Percentiles rank a stretch among this genome's conserved stretches.
Conservation (phyloP, 2,329 filamentous ascomycete genomes). For the Capronia coronata region DNA sequence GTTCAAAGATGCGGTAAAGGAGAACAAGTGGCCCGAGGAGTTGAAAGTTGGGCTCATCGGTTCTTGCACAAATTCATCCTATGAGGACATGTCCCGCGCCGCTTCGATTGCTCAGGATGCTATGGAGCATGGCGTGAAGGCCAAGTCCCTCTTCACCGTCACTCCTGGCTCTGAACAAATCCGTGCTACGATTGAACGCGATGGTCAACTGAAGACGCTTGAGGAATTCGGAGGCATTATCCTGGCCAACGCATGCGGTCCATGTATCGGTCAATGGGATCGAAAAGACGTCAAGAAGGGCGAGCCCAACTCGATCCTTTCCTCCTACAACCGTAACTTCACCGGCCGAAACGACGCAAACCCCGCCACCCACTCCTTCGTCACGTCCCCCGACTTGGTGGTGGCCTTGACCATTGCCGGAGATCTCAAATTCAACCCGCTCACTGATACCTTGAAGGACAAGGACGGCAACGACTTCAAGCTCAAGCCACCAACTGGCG, state of each 20-base stretch:
- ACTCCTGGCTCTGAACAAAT: conserved; percentile 97
- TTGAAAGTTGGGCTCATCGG: conserved; percentile 96
- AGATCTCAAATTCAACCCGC: conserved; percentile 84
- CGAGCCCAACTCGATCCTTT: conserved; percentile 91
- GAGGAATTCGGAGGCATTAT: conserved; percentile 95
- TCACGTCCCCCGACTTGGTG: conserved; percentile 82
- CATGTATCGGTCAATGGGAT: conserved; percentile 92
- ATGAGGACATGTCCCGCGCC: conserved; percentile 87
- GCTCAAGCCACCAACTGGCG: conserved; percentile 71
- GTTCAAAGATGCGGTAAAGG: conserved; percentile 89
- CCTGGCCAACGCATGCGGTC: conserved; percentile 89
- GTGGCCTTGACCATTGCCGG: conserved; percentile 81
- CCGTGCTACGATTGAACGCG: conserved; percentile 81
- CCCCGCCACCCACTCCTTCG: conserved; percentile 88
- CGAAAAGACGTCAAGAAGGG: conserved; percentile 91
- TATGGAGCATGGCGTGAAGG: conserved; percentile 84
- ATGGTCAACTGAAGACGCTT: conserved; percentile 87
- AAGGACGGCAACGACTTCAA: conserved; percentile 95
- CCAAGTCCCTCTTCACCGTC: conserved; percentile 87
- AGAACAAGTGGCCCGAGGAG: conserved; percentile 92
- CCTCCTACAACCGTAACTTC: conserved; percentile 99
- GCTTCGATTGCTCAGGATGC: conserved; percentile 89
- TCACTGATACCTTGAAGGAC: conserved; percentile 86
- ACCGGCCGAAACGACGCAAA: conserved; percentile 96
- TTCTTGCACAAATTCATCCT: conserved; percentile 91